Conservation (phyloP, 441 rosid genomes). For the Gossypium laxum region DNA sequence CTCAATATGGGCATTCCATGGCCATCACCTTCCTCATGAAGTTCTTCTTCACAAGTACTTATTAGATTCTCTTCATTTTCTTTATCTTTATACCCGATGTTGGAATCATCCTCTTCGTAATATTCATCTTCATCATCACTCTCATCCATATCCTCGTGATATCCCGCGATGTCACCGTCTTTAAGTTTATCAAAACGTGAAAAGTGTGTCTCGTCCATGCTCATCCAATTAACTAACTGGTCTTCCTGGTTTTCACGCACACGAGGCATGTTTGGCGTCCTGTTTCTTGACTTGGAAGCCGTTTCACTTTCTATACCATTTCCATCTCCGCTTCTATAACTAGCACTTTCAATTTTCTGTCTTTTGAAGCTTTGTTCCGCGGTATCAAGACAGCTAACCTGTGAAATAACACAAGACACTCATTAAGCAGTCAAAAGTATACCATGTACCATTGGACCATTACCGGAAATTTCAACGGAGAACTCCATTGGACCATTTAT, state of each 20-base stretch:
- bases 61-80: slow-evolving; percentile 9
- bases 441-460: not conserved
- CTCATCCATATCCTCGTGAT: slow-evolving; percentile 27
- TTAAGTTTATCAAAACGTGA: slow-evolving; percentile 22
- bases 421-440: not conserved
- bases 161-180: slow-evolving; percentile 21
- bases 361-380: slow-evolving; percentile 26
- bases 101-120: slow-evolving; percentile 23
- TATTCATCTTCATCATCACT: slow-evolving; percentile 26
- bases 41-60: slow-evolving; percentile 10
- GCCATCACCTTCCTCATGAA: slow-evolving; percentile 1
- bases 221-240: slow-evolving; percentile 35
- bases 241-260: slow-evolving; percentile 15
- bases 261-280: not conserved
- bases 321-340: slow-evolving; percentile 18
- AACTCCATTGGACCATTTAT: not conserved
- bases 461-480: not conserved
- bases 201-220: slow-evolving; percentile 28
- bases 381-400: slow-evolving; percentile 25
- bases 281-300: slow-evolving; percentile 14
- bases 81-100: slow-evolving; percentile 10
- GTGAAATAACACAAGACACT: slow-evolving; percentile 14
- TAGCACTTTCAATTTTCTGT: slow-evolving; percentile 20
- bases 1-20: slow-evolving; percentile 4
- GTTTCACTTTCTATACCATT: slow-evolving; percentile 11